These are phyloP conservation scores for Primulina tabacum DNA, from an alignment of 257 asterid genomes.

Conservation along the genomic window DNA sequence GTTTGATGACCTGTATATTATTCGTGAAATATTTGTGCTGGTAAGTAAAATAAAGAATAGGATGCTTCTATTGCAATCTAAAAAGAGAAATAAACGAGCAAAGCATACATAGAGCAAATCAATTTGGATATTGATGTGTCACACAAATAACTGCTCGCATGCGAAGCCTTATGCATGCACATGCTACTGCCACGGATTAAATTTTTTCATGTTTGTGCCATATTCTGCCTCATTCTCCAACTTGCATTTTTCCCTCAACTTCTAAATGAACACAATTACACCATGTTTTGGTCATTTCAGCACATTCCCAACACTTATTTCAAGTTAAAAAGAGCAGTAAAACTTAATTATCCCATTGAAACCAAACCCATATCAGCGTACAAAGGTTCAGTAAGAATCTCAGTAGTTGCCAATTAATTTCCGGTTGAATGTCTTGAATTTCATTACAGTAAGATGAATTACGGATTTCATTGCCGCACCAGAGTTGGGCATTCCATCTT, in stretches of 20 bases:
- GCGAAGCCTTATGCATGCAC: neutral
- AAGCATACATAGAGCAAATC: neutral
- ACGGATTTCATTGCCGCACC: neutral
- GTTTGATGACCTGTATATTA: slow-evolving; percentile 39
- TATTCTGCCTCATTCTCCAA: neutral
- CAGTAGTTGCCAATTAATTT: slow-evolving; percentile 9
- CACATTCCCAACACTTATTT: neutral
- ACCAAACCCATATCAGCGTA: slow-evolving; percentile 13
- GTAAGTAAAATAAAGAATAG: slow-evolving; percentile 25
- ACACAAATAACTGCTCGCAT: neutral
- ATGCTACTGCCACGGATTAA: neutral
- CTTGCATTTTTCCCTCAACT: neutral
- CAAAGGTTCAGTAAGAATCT: slow-evolving; percentile 15
- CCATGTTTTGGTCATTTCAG: neutral
- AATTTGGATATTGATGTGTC: neutral
- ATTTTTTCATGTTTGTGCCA: neutral
- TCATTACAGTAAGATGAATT: neutral
- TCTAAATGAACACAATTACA: neutral
- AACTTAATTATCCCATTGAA: neutral
- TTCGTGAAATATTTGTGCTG: slow-evolving; percentile 40
- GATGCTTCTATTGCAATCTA: slow-evolving; percentile 22
- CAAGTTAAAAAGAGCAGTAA: neutral
- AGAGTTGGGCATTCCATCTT: neutral
- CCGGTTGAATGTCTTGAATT: slow-evolving; percentile 1
- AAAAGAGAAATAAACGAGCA: slow-evolving; percentile 5